Evolutionary conservation across 768 basidiomycete genomes (phyloP).

Genomic region (Mycena haematopus): DNA sequence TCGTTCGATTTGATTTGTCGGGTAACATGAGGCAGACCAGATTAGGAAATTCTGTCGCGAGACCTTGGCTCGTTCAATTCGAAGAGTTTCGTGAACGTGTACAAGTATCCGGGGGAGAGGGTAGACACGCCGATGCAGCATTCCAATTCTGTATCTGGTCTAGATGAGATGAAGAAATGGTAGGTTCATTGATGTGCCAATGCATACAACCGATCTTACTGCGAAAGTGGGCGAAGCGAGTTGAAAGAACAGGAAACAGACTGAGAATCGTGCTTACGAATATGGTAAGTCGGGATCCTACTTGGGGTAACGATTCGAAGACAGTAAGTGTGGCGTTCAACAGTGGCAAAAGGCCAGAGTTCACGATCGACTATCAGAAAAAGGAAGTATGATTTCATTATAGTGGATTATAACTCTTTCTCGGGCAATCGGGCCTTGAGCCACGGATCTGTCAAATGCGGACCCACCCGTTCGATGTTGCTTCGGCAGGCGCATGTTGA

Average conservation of each 20-base stretch:
- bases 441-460: constrained; percentile 27
- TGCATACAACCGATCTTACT: constrained; percentile 25
- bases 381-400: constrained; percentile 31
- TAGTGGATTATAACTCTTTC: constrained; percentile 26
- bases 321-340: constrained; percentile 20
- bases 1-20: constrained; percentile 25
- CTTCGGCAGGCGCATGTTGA: constrained; percentile 29
- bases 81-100: constrained; percentile 63
- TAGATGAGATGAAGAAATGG: constrained; percentile 63
- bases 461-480: constrained; percentile 27
- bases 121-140: constrained; percentile 69
- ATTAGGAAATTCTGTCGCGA: constrained; percentile 65
- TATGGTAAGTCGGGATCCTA: constrained; percentile 29
- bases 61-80: constrained; percentile 51
- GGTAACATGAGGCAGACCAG: constrained; percentile 49
- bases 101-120: constrained; percentile 70
- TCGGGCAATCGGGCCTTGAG: constrained; percentile 26
- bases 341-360: constrained; percentile 23
- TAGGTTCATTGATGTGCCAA: constrained; percentile 36
- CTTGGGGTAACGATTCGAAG: constrained; percentile 15
- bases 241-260: constrained; percentile 11
- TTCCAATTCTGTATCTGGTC: constrained; percentile 60
- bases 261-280: constrained; percentile 33
- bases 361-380: constrained; percentile 26
- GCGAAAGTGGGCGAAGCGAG: constrained; percentile 25